Evolutionary conservation across 1,284 basidiomycete genomes (phyloP), one percentile per base, ranked within the genome.

Genomic region (Rhizoctonia solani): DNA sequence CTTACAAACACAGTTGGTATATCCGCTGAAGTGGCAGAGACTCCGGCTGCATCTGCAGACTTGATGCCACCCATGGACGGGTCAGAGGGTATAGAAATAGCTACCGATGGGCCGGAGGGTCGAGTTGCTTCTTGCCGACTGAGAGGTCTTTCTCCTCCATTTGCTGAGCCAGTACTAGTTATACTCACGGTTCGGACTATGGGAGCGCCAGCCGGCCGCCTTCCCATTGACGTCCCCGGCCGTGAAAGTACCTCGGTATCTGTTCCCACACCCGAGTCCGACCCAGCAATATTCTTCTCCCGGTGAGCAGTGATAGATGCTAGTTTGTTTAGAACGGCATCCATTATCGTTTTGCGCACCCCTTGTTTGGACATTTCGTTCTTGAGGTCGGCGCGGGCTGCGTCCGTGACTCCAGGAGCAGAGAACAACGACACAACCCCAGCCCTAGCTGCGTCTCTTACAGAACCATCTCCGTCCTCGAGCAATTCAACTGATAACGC

Each of bases 331-430:
- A 90, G 80, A 1, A 92, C 84, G 63, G 80, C 80, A 70, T 92
- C 90, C 14, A 87, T 85, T 42, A 95, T 95, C 4, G 87, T 86
- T 77, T 96, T 97, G 50, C 94, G 84, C 37, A 96, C 90, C 54
- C 84, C 85, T 76, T 90, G 90, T 75, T 89, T 91, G 1, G 85
- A 78, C 81, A 99, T 83, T 75, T 95, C 91, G 75, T 92, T 95
- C 80, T 98, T 98, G 61, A 99, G 81, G 75, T 98, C 95, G 0
- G 93, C 85, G 54, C 92, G 88, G 2, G 95, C 96, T 6, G 87
- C 88, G 72, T 95, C 87, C 0, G 89, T 87, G 5, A 93, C 90
- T 0, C 84, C 84, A 0, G 91, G 84, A 11, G 89, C 89, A 0
- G 91, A 87, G 74, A 98, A 95, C 49, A 99, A 83, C 69, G 89